These are phyloP conservation scores for Abelmoschus esculentus DNA, from an alignment of 345 rosid species.

Conservation along the genomic window DNA sequence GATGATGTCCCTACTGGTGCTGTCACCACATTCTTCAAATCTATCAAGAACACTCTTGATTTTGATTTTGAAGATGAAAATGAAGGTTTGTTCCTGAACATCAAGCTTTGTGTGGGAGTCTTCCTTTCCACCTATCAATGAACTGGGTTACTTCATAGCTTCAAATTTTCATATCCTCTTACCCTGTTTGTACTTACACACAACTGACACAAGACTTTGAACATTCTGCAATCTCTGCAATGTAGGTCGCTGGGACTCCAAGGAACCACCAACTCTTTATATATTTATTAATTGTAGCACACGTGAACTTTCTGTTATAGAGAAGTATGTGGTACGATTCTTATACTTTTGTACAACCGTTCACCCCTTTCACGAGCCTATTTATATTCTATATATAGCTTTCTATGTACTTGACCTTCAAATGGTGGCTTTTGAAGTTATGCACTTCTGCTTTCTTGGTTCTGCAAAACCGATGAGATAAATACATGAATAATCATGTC, in stretches of 20 bases:
- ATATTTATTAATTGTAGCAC: slow-evolving; percentile 85
- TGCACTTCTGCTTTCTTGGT: not conserved
- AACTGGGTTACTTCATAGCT: not conserved
- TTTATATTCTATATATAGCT: not conserved
- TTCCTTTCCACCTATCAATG: not conserved
- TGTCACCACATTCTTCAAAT: slow-evolving; percentile 67
- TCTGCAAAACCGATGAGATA: not conserved
- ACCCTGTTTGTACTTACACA: not conserved
- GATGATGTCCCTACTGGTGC: slow-evolving; percentile 71
- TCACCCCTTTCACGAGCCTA: not conserved
- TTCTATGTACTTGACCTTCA: not conserved
- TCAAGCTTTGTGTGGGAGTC: not conserved
- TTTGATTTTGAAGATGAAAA: slow-evolving; percentile 90
- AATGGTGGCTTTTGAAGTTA: not conserved
- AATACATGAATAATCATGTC: not conserved
- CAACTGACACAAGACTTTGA: slow-evolving; percentile 1
- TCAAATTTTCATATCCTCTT: not conserved
- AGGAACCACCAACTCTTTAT: slow-evolving; percentile 73
- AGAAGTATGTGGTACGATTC: slow-evolving; percentile 82
- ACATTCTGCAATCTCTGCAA: slow-evolving; percentile 9
- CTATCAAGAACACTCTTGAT: slow-evolving; percentile 79
- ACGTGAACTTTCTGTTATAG: slow-evolving; percentile 70
- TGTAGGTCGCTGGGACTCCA: slow-evolving; percentile 75
- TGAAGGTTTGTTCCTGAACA: slow-evolving; percentile 54
- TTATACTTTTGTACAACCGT: not conserved